A percentile compares a stretch with the other conserved stretches of the same genome.
Conservation (phyloP, 2,329 filamentous ascomycete species). For the Trichoderma atrobrunneum region DNA sequence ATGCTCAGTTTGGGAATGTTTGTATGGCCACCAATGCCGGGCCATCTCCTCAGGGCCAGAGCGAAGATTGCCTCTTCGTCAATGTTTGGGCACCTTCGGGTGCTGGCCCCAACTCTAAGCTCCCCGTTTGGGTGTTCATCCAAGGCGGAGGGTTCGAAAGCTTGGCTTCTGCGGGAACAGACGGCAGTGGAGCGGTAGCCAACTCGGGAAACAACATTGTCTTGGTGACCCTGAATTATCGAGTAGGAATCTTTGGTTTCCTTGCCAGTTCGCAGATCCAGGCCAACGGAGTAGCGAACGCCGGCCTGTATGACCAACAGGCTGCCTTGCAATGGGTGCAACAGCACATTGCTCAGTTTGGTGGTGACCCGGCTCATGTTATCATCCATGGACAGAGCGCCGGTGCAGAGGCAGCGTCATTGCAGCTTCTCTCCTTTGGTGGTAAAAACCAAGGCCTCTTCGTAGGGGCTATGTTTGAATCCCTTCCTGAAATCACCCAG, state of each 20-base stretch:
- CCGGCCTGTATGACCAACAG: constrained; percentile 44
- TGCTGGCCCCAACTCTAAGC: constrained; percentile 29
- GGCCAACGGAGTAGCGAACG: constrained; percentile 20
- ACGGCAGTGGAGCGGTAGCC: constrained; percentile 40
- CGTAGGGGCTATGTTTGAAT: constrained; percentile 49
- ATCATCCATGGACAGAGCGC: constrained; percentile 67
- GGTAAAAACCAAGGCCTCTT: constrained; percentile 49
- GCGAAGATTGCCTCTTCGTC: constrained; percentile 36
- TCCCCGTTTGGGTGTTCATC: constrained; percentile 44
- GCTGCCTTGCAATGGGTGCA: constrained; percentile 22
- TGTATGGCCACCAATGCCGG: constrained; percentile 9
- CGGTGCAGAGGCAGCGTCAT: constrained; percentile 61
- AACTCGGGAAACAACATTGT: constrained; percentile 41
- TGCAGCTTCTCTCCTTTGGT: constrained; percentile 58
- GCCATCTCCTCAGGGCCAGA: constrained; percentile 23
- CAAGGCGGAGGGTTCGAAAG: constrained; percentile 40
- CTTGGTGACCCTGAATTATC: constrained; percentile 47
- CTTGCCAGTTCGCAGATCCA: constrained; percentile 23
- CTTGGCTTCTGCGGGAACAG: constrained; percentile 36
- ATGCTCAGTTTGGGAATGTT: not conserved
- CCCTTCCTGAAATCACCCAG: constrained; percentile 49
- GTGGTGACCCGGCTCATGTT: constrained; percentile 49
- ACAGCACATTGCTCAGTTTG: constrained; percentile 22
- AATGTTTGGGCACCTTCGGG: constrained; percentile 32
- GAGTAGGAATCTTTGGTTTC: constrained; percentile 43